Percentiles rank a stretch among this genome's conserved stretches.
Evolutionary conservation across 2,329 filamentous ascomycete species (phyloP).

Genomic region (Alternaria sp.): DNA sequence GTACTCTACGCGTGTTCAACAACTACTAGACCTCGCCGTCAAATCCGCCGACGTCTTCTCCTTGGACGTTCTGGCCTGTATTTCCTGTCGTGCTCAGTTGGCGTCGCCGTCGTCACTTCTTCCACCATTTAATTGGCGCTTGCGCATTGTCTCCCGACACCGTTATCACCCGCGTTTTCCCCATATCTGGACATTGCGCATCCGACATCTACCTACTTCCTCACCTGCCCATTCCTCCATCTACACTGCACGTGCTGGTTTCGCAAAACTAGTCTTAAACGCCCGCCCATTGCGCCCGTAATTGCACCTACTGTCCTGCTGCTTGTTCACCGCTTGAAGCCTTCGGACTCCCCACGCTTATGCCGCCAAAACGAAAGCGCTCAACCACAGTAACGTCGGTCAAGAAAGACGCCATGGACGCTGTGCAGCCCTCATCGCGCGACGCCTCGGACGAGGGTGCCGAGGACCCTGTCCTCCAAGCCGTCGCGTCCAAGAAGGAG

Average conservation of each 20-base stretch:
- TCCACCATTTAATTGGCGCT: constrained; percentile 14
- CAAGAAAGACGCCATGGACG: constrained; percentile 62
- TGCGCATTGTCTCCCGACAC: constrained; percentile 12
- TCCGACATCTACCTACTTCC: constrained; percentile 4
- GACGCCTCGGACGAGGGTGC: constrained; percentile 86
- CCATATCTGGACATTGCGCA: constrained; percentile 8
- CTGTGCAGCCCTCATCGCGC: constrained; percentile 76
- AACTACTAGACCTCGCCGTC: neutral
- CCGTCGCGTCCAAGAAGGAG: constrained; percentile 66
- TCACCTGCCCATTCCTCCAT: constrained; percentile 1
- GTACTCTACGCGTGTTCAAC: constrained; percentile 30
- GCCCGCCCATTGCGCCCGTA: neutral
- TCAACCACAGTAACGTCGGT: constrained; percentile 62
- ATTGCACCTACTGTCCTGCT: neutral
- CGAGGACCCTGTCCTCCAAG: constrained; percentile 71
- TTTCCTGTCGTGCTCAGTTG: constrained; percentile 3
- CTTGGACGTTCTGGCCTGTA: neutral
- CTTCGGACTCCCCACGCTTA: constrained; percentile 21
- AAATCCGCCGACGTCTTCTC: neutral
- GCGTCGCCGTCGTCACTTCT: constrained; percentile 6
- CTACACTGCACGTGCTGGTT: neutral
- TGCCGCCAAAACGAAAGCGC: constrained; percentile 80
- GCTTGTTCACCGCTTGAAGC: constrained; percentile 10
- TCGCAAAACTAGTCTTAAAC: neutral
- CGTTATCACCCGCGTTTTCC: constrained; percentile 24